Base-by-base conservation (phyloP, 371 early-diverging fungal genomes). In the Mucor velutinosus region DNA sequence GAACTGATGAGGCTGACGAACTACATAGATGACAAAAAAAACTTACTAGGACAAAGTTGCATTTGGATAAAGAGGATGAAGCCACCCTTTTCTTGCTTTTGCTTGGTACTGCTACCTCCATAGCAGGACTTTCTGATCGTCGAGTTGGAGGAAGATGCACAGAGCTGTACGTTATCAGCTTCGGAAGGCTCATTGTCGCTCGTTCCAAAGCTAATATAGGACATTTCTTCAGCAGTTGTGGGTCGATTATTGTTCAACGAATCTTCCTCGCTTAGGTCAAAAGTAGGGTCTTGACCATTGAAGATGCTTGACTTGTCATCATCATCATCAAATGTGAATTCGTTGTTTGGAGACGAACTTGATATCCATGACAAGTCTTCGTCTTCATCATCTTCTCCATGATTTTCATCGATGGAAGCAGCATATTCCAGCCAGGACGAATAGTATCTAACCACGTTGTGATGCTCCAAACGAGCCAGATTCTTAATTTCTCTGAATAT, bases 401-500 rank as follows among this genome's bases (percentile, higher is more conserved):
- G 33, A 19, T 41, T 55, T 12, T 43, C 25, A 5, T 57, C 60
- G 4, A 59, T 60, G 3, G 30, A 43, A 3, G 43, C 61, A 59
- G 62, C 60, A 68, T 88, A 86, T 78, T 97, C 97, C 8, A 97
- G 75, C 98, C 98, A 98, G 27, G 94, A 93, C 14, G 90, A 86
- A 73, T 93, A 94, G 75, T 98, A 98, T 15, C 98, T 83, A 27
- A 97, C 92, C 33, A 97, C 93, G 68, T 97, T 96, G 19, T 85
- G 87, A 77, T 97, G 97, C 62, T 93, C 87, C 55, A 97, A 74
- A 17, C 92, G 78, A 1, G 98, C 95, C 60, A 95, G 83, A 35
- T 91, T 89, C 73, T 94, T 97, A 66, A 95, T 95, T 76, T 98
- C 98, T 6, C 97, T 84, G 69, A 97, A 85, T 23, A 93, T 94